A percentile compares a stretch with the other conserved stretches of the same genome.
Evolutionary conservation across 2,329 filamentous ascomycete species (phyloP).

Genomic region (Arthrinium phaeospermum): DNA sequence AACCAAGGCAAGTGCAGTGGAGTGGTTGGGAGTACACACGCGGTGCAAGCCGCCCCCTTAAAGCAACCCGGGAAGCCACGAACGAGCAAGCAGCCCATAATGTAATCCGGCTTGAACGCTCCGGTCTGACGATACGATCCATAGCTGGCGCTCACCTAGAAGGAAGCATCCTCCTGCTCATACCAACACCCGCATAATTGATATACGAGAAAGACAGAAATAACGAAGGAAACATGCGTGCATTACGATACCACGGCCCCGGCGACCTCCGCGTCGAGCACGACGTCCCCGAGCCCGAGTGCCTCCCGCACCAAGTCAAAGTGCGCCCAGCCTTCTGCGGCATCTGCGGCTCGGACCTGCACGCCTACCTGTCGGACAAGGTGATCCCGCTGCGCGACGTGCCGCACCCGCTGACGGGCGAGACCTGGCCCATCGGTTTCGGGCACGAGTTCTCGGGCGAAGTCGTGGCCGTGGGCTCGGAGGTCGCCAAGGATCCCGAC

Average conservation of each 20-base stretch:
- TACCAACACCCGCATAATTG: too few relatives aligned
- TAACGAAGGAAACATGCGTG: conserved; percentile 24
- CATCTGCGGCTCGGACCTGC: conserved; percentile 43
- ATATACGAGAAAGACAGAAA: neutral
- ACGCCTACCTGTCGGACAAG: conserved; percentile 39
- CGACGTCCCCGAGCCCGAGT: conserved; percentile 29
- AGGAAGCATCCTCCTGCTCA: too few relatives aligned
- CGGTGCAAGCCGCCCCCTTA: too few relatives aligned
- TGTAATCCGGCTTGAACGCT: too few relatives aligned
- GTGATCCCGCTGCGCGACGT: conserved; percentile 34
- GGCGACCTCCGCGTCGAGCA: conserved; percentile 29
- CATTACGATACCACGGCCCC: conserved; percentile 31
- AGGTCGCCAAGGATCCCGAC: conserved; percentile 40
- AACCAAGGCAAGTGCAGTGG: neutral
- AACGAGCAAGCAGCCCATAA: too few relatives aligned
- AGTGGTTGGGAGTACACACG: neutral
- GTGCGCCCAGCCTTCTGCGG: conserved; percentile 39
- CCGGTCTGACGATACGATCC: too few relatives aligned
- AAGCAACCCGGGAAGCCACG: neutral
- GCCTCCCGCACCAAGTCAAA: conserved; percentile 31
- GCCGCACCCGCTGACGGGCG: conserved; percentile 64
- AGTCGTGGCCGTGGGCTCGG: conserved; percentile 61
- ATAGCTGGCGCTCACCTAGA: too few relatives aligned
- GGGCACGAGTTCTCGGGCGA: conserved; percentile 71
- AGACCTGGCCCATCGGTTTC: conserved; percentile 62